A percentile compares a stretch with the other conserved stretches of the same genome.
Evolutionary conservation across 495 filamentous ascomycete species (phyloP).

Genomic region (Talaromyces nanjingensis): DNA sequence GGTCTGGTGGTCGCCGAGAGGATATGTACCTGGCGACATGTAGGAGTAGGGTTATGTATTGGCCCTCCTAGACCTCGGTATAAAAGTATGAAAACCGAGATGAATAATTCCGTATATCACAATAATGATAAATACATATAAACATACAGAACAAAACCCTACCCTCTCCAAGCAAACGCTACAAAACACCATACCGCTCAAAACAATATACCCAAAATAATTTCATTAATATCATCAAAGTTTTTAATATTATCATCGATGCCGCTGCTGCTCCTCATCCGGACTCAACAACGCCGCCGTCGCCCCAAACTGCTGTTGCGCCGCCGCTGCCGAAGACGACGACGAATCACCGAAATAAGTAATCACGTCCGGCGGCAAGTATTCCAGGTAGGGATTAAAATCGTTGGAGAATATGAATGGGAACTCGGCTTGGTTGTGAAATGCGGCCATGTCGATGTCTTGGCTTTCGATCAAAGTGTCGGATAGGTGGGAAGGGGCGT

Average conservation of each 20-base stretch:
- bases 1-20: no score
- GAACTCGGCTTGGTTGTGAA: conserved; percentile 32
- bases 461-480: conserved; percentile 66
- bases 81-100: neutral
- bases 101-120: neutral
- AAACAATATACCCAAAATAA: neutral
- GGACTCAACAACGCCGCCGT: neutral
- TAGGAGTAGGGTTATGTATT: no score
- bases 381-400: conserved; percentile 63
- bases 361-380: conserved; percentile 57
- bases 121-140: neutral
- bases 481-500: conserved; percentile 8
- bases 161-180: neutral
- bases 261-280: neutral
- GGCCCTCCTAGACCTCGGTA: no score
- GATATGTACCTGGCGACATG: no score
- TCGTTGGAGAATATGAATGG: conserved; percentile 43
- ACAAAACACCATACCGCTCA: neutral
- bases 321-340: neutral
- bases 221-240: neutral
- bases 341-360: conserved; percentile 43
- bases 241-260: neutral
- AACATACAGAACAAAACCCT: neutral
- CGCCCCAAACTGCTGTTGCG: neutral
- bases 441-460: conserved; percentile 57